Conservation (phyloP, 306 rosid genomes). For the Fagus sylvatica region DNA sequence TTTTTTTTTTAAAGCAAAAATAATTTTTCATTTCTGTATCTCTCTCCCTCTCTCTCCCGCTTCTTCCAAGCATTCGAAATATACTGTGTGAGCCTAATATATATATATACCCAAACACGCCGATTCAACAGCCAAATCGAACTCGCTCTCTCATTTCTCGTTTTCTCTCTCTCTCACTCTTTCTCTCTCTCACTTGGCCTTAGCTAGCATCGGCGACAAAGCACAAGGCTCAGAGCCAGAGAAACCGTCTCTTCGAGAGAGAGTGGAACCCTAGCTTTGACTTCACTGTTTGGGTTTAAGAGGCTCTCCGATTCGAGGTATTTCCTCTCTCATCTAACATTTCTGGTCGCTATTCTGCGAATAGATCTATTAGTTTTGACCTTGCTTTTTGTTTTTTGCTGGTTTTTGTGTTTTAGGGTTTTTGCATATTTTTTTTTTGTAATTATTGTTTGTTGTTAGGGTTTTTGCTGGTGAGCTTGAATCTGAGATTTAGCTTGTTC, state of each 20-base stretch:
- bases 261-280: neutral
- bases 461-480: neutral
- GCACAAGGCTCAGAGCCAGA: too few species aligned
- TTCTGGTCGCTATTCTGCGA: too few species aligned
- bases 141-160: neutral
- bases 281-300: too few species aligned
- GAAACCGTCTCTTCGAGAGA: neutral
- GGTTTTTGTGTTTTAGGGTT: neutral
- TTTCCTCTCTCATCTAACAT: neutral
- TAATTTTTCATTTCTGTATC: too few species aligned
- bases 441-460: too few species aligned
- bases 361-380: neutral
- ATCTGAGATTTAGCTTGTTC: neutral
- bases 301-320: constrained; percentile 16
- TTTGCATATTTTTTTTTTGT: neutral
- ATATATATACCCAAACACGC: neutral
- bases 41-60: constrained; percentile 34
- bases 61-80: constrained; percentile 40
- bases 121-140: neutral
- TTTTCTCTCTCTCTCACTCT: neutral
- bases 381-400: neutral
- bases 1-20: neutral
- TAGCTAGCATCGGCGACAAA: too few species aligned
- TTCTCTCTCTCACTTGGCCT: too few species aligned
- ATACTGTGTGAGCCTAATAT: neutral